Evolutionary conservation across 2,329 filamentous ascomycete genomes (phyloP), one percentile per base, ranked within the genome.

Genomic region (Coleophoma crateriformis): DNA sequence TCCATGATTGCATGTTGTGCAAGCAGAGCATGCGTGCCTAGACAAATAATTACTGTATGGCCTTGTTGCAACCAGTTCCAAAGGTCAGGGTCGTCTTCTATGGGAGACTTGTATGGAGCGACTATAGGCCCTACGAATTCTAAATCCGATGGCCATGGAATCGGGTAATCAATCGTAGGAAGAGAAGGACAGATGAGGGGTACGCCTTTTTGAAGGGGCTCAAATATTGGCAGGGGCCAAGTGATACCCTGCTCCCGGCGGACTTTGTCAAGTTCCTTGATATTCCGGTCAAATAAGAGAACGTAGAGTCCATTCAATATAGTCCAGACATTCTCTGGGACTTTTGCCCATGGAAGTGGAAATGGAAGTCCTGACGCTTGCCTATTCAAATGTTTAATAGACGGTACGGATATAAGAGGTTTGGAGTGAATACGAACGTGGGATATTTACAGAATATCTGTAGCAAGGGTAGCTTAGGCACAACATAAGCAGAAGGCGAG

Each of bases 81-180:
- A 20, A 78, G 58, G 17, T 67, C 65, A 0, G 67, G 61, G 33
- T 75, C 71, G 8, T 68, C 62, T 10, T 68, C 61, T 6, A 55
- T 33, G 0, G 73, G 61, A 0, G 67, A 50, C 0, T 56, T 51
- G 1, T 62, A 61, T 0, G 59, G 53, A 0, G 68, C 61, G 10
- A 73, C 54, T 15, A 78, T 75, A 0, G 74, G 74, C 0, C 74
- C 74, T 46, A 71, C 74, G 1, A 67, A 59, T 1, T 67, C 56
- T 6, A 76, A 60, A 38, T 75, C 67, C 0, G 59, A 46, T 0
- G 70, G 72, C 3, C 22, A 22, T 10, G 70, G 53, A 0, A 54
- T 22, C 68, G 73, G 54, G 65, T 75, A 50, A 14, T 57, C 47
- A 7, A 48, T 19, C 13, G 43, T 47, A 17, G 37, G 39, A n/a